Base-by-base conservation (phyloP, 2,329 filamentous ascomycete genomes). In the Ceratocystis variospora region DNA sequence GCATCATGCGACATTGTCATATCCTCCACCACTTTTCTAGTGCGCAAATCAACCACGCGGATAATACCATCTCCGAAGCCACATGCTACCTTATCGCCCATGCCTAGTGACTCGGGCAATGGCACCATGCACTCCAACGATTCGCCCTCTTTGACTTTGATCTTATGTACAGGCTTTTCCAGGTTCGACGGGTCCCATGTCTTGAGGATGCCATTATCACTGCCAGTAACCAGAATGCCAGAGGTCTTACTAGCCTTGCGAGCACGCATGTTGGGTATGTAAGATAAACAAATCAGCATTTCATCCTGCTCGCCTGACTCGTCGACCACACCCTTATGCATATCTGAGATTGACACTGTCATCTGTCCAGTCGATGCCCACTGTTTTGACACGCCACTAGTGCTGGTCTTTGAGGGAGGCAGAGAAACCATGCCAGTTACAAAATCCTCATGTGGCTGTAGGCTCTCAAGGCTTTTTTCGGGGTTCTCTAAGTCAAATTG, bases 261-360 rank as follows among this genome's bases (percentile, higher is more conserved):
- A 37, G 87, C 85, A 0, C 88, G 85, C 68, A 96, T 76, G 0
- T 91, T 91, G 0, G 86, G 83, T 19, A 97, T 85, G 72, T 90
- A 89, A 61, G 85, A 79, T 0, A 88, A 88, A 72, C 87, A 89
- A n/a, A 96, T 80, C 67, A 97, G 78, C 75, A 97, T 90, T 70
- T 96, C 92, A 71, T 95, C 94, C 73, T 97, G 94, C 72, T 97
- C 91, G 73, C 96, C 94, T 70, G 90, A 96, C 68, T 87, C 87
- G 2, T 92, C 87, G 55, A 97, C 78, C 5, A 96, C 89, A 15
- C 93, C 93, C 61, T 89, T 82, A 28, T 93, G 85, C 57, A 96
- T 79, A 74, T 99, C 94, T 0, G 91, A 96, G 46, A 96, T 87
- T 1, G 91, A 90, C 22, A 99, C 78, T 0, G 93, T 97, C 1